phyloP scores from a whole-genome alignment of 169 alveolate species.

The Cardiosporidium cionae region DNA sequence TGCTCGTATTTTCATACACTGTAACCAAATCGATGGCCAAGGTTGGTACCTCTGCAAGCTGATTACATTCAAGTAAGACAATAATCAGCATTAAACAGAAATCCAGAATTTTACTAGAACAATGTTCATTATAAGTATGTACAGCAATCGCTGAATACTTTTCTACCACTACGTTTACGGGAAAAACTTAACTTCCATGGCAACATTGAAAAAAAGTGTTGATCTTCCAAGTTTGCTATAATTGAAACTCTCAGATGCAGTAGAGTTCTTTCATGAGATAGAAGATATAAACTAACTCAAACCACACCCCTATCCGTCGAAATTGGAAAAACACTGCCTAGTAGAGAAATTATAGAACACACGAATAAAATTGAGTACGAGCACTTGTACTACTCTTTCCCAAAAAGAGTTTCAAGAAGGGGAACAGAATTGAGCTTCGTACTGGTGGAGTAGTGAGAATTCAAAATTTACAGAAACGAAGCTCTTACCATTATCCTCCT shows the following conservation, averaged over 20 bases:
- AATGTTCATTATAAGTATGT: not conserved
- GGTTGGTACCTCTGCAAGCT: constrained; percentile 84
- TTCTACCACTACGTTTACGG: not conserved
- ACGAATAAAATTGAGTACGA: no score
- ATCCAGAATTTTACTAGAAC: not conserved
- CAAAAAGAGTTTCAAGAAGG: not conserved
- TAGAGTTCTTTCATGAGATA: no score
- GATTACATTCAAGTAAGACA: not conserved
- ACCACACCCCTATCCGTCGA: not conserved
- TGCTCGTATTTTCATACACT: constrained; percentile 72
- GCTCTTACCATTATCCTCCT: constrained; percentile 65
- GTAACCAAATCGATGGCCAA: constrained; percentile 83
- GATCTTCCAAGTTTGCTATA: not conserved
- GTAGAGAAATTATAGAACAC: no score
- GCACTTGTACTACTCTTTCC: no score
- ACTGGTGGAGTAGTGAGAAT: not conserved
- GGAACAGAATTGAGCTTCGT: not conserved
- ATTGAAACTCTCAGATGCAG: not conserved
- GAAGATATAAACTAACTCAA: not conserved
- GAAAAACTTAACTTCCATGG: not conserved
- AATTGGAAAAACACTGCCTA: not conserved
- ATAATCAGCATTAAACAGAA: not conserved
- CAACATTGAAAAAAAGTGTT: not conserved
- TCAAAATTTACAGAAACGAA: not conserved
- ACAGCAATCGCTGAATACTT: not conserved